Percentiles rank a stretch among this genome's conserved stretches.
These are phyloP conservation scores for Mycosphaerella sp. DNA, from an alignment of 2,329 filamentous ascomycete genomes.

Conservation along the genomic window DNA sequence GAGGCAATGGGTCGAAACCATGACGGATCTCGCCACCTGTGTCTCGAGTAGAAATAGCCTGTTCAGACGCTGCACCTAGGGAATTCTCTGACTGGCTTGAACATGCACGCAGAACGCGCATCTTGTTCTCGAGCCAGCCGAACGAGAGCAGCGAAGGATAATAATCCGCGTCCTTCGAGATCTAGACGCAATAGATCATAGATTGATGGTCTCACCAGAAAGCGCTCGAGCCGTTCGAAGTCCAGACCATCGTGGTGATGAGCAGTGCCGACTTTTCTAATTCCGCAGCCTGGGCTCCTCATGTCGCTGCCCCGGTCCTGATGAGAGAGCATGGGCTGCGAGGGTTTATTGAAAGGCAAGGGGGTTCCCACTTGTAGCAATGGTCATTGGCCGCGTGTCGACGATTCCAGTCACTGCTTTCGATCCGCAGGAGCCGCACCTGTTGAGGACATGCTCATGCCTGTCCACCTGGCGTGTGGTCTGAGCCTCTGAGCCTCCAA, in stretches of 20 bases:
- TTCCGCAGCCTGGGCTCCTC: not conserved
- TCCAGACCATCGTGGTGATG: not conserved
- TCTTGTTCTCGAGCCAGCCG: no score
- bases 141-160: no score
- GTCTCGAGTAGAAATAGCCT: no score
- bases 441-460: not conserved
- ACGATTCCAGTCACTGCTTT: not conserved
- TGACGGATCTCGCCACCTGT: no score
- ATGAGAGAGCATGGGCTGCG: not conserved
- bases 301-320: not conserved
- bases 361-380: not conserved
- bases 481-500: not conserved
- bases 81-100: no score
- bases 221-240: not conserved
- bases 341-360: not conserved
- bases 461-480: not conserved
- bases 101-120: no score
- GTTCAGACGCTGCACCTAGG: no score
- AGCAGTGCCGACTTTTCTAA: not conserved
- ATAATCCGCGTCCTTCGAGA: no score
- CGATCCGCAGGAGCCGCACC: not conserved
- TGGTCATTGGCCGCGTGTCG: conserved; percentile 39
- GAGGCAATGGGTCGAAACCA: no score
- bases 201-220: not conserved
- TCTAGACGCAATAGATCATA: not conserved